Evolutionary conservation across 768 basidiomycete genomes (phyloP).

Genomic region (Boletus fagicola): DNA sequence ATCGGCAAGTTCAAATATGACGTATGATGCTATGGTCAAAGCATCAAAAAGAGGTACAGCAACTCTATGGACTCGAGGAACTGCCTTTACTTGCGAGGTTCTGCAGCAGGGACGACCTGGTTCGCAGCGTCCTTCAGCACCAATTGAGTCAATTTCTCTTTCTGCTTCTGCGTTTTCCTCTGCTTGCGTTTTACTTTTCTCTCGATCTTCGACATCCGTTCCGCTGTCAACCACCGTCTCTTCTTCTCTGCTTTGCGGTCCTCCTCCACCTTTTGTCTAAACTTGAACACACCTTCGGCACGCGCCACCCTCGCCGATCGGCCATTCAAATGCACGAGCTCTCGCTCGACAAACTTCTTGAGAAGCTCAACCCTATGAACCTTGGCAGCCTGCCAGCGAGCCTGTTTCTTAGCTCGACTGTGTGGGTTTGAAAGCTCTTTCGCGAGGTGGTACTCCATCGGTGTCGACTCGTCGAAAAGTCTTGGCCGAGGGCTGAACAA

Average conservation of each 20-base stretch:
- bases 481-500: constrained; percentile 39
- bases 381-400: constrained; percentile 65
- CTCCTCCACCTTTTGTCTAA: constrained; percentile 56
- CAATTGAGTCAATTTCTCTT: constrained; percentile 54
- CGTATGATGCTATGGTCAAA: background rate
- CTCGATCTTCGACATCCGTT: constrained; percentile 38
- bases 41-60: background rate
- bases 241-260: constrained; percentile 61
- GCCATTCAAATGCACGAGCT: constrained; percentile 55
- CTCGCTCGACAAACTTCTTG: constrained; percentile 51
- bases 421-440: constrained; percentile 81
- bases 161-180: constrained; percentile 44
- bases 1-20: background rate
- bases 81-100: constrained; percentile 8
- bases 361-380: constrained; percentile 48
- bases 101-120: constrained; percentile 50
- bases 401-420: constrained; percentile 77
- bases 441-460: constrained; percentile 63
- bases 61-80: constrained; percentile 2
- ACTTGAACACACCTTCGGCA: constrained; percentile 76
- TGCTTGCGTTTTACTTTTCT: constrained; percentile 40
- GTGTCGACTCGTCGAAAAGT: constrained; percentile 50
- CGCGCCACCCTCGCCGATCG: constrained; percentile 61
- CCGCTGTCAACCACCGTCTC: constrained; percentile 45
- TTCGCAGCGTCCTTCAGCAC: constrained; percentile 53